These are phyloP conservation scores for Dendrothele bispora DNA, from an alignment of 768 basidiomycete genomes.

Conservation along the genomic window DNA sequence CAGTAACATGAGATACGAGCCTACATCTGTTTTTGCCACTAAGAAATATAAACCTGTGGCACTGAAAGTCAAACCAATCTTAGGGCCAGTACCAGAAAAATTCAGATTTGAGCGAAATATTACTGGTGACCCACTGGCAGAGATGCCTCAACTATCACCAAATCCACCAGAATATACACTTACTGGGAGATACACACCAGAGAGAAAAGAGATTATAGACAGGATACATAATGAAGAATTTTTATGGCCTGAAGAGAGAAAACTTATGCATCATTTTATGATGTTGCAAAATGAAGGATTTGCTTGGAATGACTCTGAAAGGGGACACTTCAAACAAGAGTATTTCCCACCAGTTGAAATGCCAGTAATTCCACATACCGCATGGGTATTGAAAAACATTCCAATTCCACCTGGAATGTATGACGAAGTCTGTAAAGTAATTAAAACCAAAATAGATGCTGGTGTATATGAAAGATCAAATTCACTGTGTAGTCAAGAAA, in stretches of 20 bases:
- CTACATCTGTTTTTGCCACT: conserved; percentile 2
- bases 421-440: conserved; percentile 18
- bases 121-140: conserved; percentile 16
- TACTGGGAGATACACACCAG: conserved; percentile 21
- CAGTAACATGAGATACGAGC: too few relatives aligned
- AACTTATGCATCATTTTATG: conserved; percentile 32
- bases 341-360: conserved; percentile 33
- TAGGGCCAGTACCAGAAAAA: conserved; percentile 12
- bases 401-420: conserved; percentile 28
- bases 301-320: conserved; percentile 37
- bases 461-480: conserved; percentile 35
- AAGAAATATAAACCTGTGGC: conserved; percentile 21
- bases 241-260: conserved; percentile 29
- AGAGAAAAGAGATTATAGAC: conserved; percentile 15
- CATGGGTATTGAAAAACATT: conserved; percentile 27
- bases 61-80: conserved; percentile 15
- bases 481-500: conserved; percentile 33
- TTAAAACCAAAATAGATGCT: conserved; percentile 22
- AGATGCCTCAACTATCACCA: conserved; percentile 9
- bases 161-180: conserved; percentile 14
- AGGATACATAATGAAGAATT: conserved; percentile 20
- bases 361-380: conserved; percentile 33
- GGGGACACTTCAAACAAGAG: conserved; percentile 30
- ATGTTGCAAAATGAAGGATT: conserved; percentile 29
- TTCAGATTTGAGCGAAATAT: conserved; percentile 20